Base-by-base conservation (phyloP, 1,284 basidiomycete species). In the Gymnopus androsaceus region DNA sequence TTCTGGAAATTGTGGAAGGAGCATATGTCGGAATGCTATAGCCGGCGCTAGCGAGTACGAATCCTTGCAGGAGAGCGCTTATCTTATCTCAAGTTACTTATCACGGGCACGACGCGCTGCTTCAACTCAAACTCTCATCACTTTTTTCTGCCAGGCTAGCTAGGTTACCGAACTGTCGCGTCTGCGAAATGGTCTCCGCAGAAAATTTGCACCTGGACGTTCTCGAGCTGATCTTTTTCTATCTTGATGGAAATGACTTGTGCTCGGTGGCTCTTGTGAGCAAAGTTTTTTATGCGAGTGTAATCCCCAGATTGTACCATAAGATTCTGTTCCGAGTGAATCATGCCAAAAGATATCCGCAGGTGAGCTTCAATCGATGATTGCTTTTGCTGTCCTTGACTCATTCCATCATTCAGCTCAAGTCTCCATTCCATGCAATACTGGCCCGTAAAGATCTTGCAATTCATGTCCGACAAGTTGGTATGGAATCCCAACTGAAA, bases 171-270 rank as follows among this genome's bases (percentile, higher is more conserved):
- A n/a, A n/a, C n/a, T n/a, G n/a, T n/a, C n/a, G n/a, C n/a, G n/a
- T 33, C 14, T 33, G 7, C 37, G 25, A 46, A 42, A 87, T 87
- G 84, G 79, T 84, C 42, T 78, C 83, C 42, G 83, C 82, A n/a
- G 79, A 85, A 57, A 86, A 81, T 60, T 72, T 88, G 38, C 84
- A 89, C 59, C 75, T 82, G 19, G 88, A 90, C 69, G 84, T 90
- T 48, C 76, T 89, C 42, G 83, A 85, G 59, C 71, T 83, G 14
- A 81, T 90, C 11, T 85, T 86, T 58, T 66, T 71, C 0, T 72
- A 77, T 62, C 71, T 90, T 6, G 65, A 73, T 48, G 76, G 75
- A 3, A 69, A 77, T 25, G 85, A 88, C 61, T 76, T 90, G 25
- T 75, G 80, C 27, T 77, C 80, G 1, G 72, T 83, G 19, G 79